A percentile compares a stretch with the other conserved stretches of the same genome.
These are phyloP conservation scores for Podaxis sp. DNA, from an alignment of 768 basidiomycete genomes.

Conservation along the genomic window DNA sequence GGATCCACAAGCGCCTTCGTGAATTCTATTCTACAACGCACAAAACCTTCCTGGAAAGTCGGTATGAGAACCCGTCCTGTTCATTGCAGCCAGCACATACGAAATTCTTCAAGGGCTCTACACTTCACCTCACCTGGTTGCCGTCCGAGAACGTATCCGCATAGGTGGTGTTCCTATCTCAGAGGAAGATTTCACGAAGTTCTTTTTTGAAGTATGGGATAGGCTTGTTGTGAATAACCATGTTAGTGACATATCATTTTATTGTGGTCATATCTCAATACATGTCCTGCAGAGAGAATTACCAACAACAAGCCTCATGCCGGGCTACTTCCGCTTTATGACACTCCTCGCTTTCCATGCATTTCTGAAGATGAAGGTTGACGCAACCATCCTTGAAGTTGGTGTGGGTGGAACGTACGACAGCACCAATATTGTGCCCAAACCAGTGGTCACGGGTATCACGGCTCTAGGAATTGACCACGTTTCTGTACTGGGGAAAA, in stretches of 20 bases:
- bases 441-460: constrained; percentile 86
- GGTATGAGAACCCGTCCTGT: constrained; percentile 46
- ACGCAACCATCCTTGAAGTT: constrained; percentile 93
- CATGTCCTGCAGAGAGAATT: constrained; percentile 38
- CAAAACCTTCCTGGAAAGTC: constrained; percentile 74
- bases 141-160: constrained; percentile 93
- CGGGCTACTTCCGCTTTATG: constrained; percentile 91
- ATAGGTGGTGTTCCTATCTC: constrained; percentile 89
- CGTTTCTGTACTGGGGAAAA: constrained; percentile 81
- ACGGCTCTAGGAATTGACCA: constrained; percentile 94
- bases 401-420: constrained; percentile 94
- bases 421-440: constrained; percentile 93
- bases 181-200: constrained; percentile 84
- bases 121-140: constrained; percentile 95
- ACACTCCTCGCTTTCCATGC: constrained; percentile 91
- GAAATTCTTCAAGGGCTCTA: constrained; percentile 66
- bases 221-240: constrained; percentile 58
- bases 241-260: constrained; percentile 35
- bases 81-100: background rate
- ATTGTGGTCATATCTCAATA: constrained; percentile 3
- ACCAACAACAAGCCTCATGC: constrained; percentile 64
- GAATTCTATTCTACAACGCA: constrained; percentile 78
- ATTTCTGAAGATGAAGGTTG: constrained; percentile 79
- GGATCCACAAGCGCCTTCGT: constrained; percentile 95
- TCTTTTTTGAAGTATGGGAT: constrained; percentile 98